These are phyloP conservation scores for Platanthera guangdongensis DNA, from an alignment of 106 monocot genomes.

Conservation along the genomic window DNA sequence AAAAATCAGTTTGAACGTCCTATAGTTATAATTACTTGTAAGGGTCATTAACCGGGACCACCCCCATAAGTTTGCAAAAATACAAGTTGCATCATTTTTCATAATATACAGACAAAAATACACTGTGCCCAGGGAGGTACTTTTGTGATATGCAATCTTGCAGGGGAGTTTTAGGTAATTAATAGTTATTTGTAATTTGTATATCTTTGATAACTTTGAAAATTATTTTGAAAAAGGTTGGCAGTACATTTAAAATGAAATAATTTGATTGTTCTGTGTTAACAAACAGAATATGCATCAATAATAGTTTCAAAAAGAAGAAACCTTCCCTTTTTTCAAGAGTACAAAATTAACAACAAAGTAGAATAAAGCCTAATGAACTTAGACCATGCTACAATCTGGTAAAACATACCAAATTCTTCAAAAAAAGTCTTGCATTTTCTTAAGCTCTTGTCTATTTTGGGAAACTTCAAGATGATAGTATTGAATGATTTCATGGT, in stretches of 20 bases:
- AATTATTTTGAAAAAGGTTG: not conserved
- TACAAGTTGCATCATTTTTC: no score
- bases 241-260: not conserved
- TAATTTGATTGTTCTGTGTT: not conserved
- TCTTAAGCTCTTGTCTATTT: constrained; percentile 75
- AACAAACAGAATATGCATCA: not conserved
- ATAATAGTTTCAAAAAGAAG: not conserved
- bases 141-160: no score
- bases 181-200: not conserved
- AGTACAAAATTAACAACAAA: not conserved
- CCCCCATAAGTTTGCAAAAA: no score
- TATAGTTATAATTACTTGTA: no score
- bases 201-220: not conserved
- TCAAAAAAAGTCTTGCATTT: constrained; percentile 79
- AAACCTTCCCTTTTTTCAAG: not conserved
- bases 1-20: no score
- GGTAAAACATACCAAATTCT: constrained; percentile 55
- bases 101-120: no score
- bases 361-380: not conserved
- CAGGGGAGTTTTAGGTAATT: not conserved
- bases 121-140: no score
- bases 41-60: no score
- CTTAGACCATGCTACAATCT: not conserved
- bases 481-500: constrained; percentile 63
- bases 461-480: constrained; percentile 78